Evolutionary conservation across 306 rosid species (phyloP), one percentile per base, ranked within the genome.

Genomic region (Prunus mira): DNA sequence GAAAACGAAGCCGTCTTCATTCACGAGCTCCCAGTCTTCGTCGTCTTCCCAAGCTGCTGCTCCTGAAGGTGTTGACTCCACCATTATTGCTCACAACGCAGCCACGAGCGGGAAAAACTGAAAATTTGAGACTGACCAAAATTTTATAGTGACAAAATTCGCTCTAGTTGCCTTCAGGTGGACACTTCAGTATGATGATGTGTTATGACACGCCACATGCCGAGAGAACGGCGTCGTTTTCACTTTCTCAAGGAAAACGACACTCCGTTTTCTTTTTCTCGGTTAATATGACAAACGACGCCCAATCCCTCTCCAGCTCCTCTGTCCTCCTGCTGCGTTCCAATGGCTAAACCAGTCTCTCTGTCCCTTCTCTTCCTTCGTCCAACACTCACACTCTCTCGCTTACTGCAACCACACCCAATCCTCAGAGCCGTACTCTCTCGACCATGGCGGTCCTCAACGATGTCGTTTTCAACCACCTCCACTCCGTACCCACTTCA

Each of bases 1-100:
- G 90, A 79, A 92, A 84, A 92, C 87, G 84, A 92, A 88, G 67
- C 93, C 93, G 46, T 89, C 96, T 74, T 92, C 90, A 89, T 82
- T 81, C 81, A 82, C 73, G 81, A 92, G 88, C 69, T 92, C 93
- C 97, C 96, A 92, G 1, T 78, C 84, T 30, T 84, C 82, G 32
- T 84, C 93, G 12, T 73, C 78, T 57, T 75, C 84, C 65, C 52
- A 69, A 5, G 84, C 46, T 6, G 78, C 56, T 13, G 86, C 47
- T 7, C 69, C 58, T 18, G 81, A 38, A 10, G 79, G 72, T 10
- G 80, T 74, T 12, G 79, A 71, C 67, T 84, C 85, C 88, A 87
- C 85, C 90, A 87, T 87, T 66, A 12, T 41, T 43, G 67, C 49
- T 17, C 25, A 22, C 13, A 7, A 9, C 32, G n/a, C 30, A 61